Base-by-base conservation (phyloP, 2,329 filamentous ascomycete species). In the Thelonectria discophora region DNA sequence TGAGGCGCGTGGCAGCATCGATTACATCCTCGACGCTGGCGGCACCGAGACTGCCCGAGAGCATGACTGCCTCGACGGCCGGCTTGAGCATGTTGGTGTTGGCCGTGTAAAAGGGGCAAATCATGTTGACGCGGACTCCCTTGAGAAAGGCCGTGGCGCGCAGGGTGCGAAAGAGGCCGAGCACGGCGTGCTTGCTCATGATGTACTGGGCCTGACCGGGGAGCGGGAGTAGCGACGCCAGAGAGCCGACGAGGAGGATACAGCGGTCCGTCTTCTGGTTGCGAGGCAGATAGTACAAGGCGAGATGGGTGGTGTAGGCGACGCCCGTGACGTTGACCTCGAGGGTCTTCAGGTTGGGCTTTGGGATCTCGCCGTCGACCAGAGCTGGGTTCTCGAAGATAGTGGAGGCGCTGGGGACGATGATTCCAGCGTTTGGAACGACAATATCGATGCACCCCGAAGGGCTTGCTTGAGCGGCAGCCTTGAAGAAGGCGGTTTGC, bases 101-200 rank as follows among this genome's bases (percentile, higher is more conserved):
- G 67, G 87, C 84, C 68, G 82, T 78, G 73, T 90, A 91, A 75
- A 90, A 91, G 0, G 89, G 89, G 60, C 82, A 84, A n/a, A 91
- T 73, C 69, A 90, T 79, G 71, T 91, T 91, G 61, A 89, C 78
- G 46, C 89, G 81, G 43, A 91, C 76, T 21, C 85, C 84, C 43
- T 81, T 75, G 8, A 60, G 21, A 37, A 70, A 73, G 2, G 82
- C 78, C 0, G 82, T 82, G 4, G 78, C 73, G 15, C 88, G 81
- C 47, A 91, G 76, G 6, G 81, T 79, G 45, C 88, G 82, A 74
- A 88, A 90, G 34, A 90, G 76, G 0, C 88, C 89, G 11, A 89
- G 79, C 0, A 91, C 82, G 18, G 82, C 88, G 75, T 91, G 89
- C 73, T 91, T 91, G 46, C 86, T 82, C 32, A 84, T 80, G 21